A percentile compares a stretch with the other conserved stretches of the same genome.
These are phyloP conservation scores for Saturnispora zaruensis DNA, from an alignment of 805 yeast species.

Conservation along the genomic window DNA sequence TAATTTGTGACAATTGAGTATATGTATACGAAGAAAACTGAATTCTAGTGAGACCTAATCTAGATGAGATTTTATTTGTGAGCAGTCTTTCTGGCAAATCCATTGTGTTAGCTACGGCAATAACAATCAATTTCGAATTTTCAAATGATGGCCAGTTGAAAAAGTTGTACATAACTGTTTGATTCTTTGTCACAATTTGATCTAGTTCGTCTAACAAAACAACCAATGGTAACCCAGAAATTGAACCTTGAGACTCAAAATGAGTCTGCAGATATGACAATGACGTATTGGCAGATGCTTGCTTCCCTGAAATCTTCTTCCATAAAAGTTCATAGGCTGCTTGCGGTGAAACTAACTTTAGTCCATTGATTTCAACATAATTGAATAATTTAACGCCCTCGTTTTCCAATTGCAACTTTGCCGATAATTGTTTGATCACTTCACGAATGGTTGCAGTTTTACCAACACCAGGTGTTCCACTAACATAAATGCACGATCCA, in stretches of 20 bases:
- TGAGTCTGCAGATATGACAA: constrained; percentile 61
- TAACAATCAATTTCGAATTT: constrained; percentile 70
- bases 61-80: constrained; percentile 81
- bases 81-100: constrained; percentile 87
- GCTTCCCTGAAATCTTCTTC: constrained; percentile 58
- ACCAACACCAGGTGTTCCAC: constrained; percentile 98
- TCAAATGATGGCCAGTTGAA: constrained; percentile 94
- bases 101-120: constrained; percentile 96
- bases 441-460: constrained; percentile 91
- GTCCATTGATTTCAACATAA: constrained; percentile 83
- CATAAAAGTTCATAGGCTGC: constrained; percentile 78
- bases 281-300: constrained; percentile 56
- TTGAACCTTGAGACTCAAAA: constrained; percentile 34
- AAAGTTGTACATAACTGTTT: constrained; percentile 85
- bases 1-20: constrained; percentile 67
- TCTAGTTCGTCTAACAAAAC: constrained; percentile 88
- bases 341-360: constrained; percentile 71
- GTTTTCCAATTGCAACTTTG: constrained; percentile 17
- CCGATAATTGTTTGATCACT: constrained; percentile 60
- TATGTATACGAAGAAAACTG: constrained; percentile 85
- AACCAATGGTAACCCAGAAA: constrained; percentile 47
- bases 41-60: constrained; percentile 80
- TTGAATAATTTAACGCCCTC: constrained; percentile 38
- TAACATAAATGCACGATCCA: constrained; percentile 81
- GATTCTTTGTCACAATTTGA: constrained; percentile 76